Percentiles rank a stretch among this genome's conserved stretches.
phyloP scores from a whole-genome alignment of 2,329 filamentous ascomycete genomes.

The Hymenoscyphus scutula region DNA sequence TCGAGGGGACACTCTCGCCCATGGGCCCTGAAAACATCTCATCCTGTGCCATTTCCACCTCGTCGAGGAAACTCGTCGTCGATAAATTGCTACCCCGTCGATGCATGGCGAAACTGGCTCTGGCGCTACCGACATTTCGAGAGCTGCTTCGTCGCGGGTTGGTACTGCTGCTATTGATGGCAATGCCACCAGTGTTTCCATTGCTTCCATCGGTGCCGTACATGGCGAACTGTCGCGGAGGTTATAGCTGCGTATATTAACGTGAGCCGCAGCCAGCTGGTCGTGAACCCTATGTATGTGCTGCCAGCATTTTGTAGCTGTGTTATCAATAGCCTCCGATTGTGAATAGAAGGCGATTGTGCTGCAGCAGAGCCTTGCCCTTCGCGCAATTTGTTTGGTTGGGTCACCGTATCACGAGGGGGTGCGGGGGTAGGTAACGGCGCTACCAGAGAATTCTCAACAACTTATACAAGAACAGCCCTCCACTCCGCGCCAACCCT shows the following conservation, averaged over 20 bases:
- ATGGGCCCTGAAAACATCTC: constrained; percentile 94
- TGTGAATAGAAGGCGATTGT: not conserved
- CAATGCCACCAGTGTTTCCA: constrained; percentile 25
- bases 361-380: not conserved
- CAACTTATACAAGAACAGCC: constrained; percentile 11
- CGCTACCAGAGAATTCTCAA: constrained; percentile 17
- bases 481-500: constrained; percentile 1
- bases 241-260: not conserved
- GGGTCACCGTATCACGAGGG: not conserved
- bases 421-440: constrained; percentile 1
- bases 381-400: not conserved
- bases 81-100: constrained; percentile 68
- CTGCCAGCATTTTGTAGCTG: constrained; percentile 1
- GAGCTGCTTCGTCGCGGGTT: constrained; percentile 35
- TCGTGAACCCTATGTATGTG: constrained; percentile 5
- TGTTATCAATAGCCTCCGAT: not conserved
- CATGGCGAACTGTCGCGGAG: not conserved
- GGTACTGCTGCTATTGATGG: constrained; percentile 19
- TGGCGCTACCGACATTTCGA: constrained; percentile 31
- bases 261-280: constrained; percentile 17
- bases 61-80: constrained; percentile 78
- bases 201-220: constrained; percentile 17
- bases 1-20: constrained; percentile 93
- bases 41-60: constrained; percentile 98
- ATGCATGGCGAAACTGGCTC: constrained; percentile 47